Percentiles rank a stretch among this genome's conserved stretches.
These are phyloP conservation scores for Ilyonectria destructans DNA, from an alignment of 2,329 filamentous ascomycete genomes.

Conservation along the genomic window DNA sequence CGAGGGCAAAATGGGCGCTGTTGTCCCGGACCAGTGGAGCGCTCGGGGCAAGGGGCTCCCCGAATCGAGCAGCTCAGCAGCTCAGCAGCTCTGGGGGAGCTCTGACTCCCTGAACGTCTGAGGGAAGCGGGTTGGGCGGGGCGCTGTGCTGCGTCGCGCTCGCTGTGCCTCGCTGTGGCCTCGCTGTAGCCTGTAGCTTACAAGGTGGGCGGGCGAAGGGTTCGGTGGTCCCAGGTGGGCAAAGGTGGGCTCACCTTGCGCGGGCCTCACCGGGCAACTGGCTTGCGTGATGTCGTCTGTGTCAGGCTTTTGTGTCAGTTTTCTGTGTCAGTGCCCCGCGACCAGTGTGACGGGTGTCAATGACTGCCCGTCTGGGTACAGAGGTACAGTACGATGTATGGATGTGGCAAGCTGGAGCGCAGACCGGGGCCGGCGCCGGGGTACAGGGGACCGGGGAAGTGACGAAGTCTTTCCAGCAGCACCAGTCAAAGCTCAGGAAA, in stretches of 20 bases:
- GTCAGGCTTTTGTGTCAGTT: slow-evolving; percentile 12
- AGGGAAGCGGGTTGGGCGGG: slow-evolving; percentile 20
- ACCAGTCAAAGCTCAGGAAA: not conserved
- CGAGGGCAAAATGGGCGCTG: slow-evolving; percentile 47
- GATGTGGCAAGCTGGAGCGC: slow-evolving; percentile 22
- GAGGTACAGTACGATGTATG: slow-evolving; percentile 10
- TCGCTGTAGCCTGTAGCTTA: slow-evolving; percentile 20
- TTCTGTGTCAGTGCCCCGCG: slow-evolving; percentile 18
- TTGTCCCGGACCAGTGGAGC: slow-evolving; percentile 49
- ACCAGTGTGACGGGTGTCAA: slow-evolving; percentile 17
- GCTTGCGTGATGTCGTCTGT: slow-evolving; percentile 24
- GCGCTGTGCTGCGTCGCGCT: slow-evolving; percentile 5
- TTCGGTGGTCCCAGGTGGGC: slow-evolving; percentile 32
- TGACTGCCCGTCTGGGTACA: slow-evolving; percentile 7
- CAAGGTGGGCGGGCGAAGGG: slow-evolving; percentile 27
- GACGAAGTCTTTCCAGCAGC: slow-evolving; percentile 11
- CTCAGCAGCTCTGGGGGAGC: not conserved
- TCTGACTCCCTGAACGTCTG: not conserved
- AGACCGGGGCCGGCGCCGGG: slow-evolving; percentile 20
- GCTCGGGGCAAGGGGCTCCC: slow-evolving; percentile 47
- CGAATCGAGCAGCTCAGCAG: slow-evolving; percentile 14
- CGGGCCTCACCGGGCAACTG: slow-evolving; percentile 41
- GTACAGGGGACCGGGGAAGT: slow-evolving; percentile 29
- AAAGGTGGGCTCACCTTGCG: slow-evolving; percentile 39
- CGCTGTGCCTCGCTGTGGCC: slow-evolving; percentile 22